Conservation (phyloP, 139 green algal species). For the Micractinium sp. region DNA sequence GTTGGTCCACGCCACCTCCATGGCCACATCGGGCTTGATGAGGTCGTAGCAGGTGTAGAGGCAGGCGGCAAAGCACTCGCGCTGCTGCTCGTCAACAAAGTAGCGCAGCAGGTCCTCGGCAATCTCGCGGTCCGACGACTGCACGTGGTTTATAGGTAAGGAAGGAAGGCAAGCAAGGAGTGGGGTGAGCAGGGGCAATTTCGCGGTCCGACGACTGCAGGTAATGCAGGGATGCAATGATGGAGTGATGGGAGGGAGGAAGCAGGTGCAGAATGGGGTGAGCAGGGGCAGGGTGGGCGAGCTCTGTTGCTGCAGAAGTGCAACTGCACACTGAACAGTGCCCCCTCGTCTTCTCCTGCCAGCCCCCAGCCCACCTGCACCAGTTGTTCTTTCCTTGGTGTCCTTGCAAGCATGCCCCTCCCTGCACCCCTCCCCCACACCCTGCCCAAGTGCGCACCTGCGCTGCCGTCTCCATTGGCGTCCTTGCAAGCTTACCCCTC, state of each 20-base stretch:
- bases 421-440: too few species aligned
- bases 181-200: not conserved
- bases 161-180: slow-evolving; percentile 51
- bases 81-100: slow-evolving; percentile 82
- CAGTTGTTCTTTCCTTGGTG: too few species aligned
- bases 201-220: not conserved
- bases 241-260: not conserved
- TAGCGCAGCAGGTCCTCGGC: slow-evolving; percentile 95
- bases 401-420: too few species aligned
- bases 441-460: too few species aligned
- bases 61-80: slow-evolving; percentile 97
- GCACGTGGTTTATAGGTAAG: too few species aligned
- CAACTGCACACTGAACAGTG: not conserved
- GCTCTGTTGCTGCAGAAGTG: too few species aligned
- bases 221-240: not conserved
- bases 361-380: too few species aligned
- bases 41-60: slow-evolving; percentile 99
- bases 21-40: slow-evolving; percentile 90
- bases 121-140: slow-evolving; percentile 76
- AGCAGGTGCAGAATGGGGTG: not conserved
- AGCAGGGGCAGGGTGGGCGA: not conserved
- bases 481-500: not conserved
- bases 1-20: slow-evolving; percentile 98
- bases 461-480: too few species aligned
- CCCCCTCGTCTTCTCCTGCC: not conserved